Evolutionary conservation across 1,139 yeast species (phyloP).

Genomic region (Saccharomyces hybrid): DNA sequence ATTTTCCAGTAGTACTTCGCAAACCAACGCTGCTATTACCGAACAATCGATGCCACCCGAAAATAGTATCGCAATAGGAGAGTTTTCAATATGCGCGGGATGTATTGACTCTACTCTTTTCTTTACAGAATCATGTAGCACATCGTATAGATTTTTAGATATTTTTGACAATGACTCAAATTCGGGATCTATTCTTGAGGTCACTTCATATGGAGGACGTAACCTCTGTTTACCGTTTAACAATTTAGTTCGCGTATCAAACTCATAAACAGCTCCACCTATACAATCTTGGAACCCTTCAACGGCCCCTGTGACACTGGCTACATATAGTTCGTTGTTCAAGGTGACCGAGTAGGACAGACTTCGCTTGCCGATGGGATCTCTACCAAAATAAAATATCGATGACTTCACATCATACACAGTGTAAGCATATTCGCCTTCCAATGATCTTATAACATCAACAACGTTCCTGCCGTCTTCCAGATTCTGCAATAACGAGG

Average conservation of each 20-base stretch:
- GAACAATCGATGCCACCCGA: constrained; percentile 97
- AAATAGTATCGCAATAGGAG: constrained; percentile 57
- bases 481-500: constrained; percentile 21
- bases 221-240: constrained; percentile 14
- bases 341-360: constrained; percentile 40
- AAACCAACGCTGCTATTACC: constrained; percentile 47
- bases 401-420: constrained; percentile 38
- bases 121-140: constrained; percentile 38
- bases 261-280: constrained; percentile 43
- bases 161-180: constrained; percentile 11
- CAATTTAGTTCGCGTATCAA: constrained; percentile 24
- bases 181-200: constrained; percentile 13
- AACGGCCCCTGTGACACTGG: constrained; percentile 36
- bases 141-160: constrained; percentile 22
- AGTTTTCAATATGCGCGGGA: constrained; percentile 40
- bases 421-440: constrained; percentile 79
- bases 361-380: constrained; percentile 73
- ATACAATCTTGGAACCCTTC: constrained; percentile 44
- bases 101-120: constrained; percentile 52
- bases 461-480: constrained; percentile 29
- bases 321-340: constrained; percentile 35
- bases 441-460: constrained; percentile 35
- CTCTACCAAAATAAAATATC: constrained; percentile 72
- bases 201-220: constrained; percentile 17
- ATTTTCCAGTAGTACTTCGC: constrained; percentile 17